Conservation (phyloP, 768 basidiomycete genomes). For the Termitomyces sp. region DNA sequence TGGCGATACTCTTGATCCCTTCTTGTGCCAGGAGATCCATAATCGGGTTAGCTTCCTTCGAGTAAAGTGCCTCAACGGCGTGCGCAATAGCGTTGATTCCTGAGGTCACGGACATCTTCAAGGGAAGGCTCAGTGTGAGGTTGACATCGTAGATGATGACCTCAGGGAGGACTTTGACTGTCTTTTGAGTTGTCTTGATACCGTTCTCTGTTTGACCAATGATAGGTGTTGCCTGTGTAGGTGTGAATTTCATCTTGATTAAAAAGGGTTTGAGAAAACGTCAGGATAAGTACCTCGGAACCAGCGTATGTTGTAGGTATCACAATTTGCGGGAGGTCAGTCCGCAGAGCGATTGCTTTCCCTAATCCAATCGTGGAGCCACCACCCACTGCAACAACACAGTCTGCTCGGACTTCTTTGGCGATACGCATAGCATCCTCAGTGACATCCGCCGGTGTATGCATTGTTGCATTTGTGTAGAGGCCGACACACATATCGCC, state of each 20-base stretch:
- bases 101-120: constrained; percentile 27
- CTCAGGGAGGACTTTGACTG: constrained; percentile 30
- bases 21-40: constrained; percentile 28
- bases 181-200: constrained; percentile 32
- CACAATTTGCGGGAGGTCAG: constrained; percentile 32
- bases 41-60: constrained; percentile 31
- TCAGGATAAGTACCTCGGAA: constrained; percentile 25
- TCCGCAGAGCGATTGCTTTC: constrained; percentile 34
- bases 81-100: constrained; percentile 39
- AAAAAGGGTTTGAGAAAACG: background rate
- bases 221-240: constrained; percentile 26
- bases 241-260: background rate
- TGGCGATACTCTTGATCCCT: constrained; percentile 26
- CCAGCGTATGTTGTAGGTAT: constrained; percentile 36
- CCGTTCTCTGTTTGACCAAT: constrained; percentile 35
- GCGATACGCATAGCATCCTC: constrained; percentile 24
- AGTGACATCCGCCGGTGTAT: constrained; percentile 32
- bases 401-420: constrained; percentile 24
- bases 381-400: constrained; percentile 31
- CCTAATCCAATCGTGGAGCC: constrained; percentile 33
- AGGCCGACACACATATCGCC: constrained; percentile 23
- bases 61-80: constrained; percentile 35
- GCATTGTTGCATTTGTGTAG: constrained; percentile 34
- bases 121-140: constrained; percentile 30
- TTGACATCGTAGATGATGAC: constrained; percentile 36